Evolutionary conservation across 257 asterid species (phyloP).

Genomic region (Solanum arcanum): DNA sequence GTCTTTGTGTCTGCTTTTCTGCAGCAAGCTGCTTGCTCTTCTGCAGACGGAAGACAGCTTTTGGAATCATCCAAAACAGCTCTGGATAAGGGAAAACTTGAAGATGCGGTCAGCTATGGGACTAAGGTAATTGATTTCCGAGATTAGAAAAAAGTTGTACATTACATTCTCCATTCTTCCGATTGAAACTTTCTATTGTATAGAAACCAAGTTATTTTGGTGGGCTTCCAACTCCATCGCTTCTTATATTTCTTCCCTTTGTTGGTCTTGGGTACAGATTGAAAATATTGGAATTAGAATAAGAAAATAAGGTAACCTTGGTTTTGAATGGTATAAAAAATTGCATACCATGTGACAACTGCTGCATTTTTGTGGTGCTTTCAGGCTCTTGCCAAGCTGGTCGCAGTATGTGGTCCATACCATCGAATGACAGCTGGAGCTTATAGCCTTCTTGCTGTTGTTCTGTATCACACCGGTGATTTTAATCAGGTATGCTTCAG

Average conservation of each 20-base stretch:
- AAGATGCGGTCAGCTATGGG: slow-evolving; percentile 88
- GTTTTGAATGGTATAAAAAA: neutral
- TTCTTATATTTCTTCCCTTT: neutral
- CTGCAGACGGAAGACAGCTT: slow-evolving; percentile 90
- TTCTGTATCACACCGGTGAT: slow-evolving; percentile 97
- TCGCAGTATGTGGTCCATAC: slow-evolving; percentile 95
- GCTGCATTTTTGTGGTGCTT: slow-evolving; percentile 3
- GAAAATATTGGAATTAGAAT: neutral
- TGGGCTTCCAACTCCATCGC: neutral
- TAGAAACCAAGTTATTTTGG: neutral
- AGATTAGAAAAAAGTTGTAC: neutral
- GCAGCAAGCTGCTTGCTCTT: slow-evolving; percentile 93
- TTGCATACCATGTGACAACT: neutral
- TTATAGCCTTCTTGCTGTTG: slow-evolving; percentile 97
- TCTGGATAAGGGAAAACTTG: slow-evolving; percentile 95
- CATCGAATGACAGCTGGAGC: slow-evolving; percentile 96
- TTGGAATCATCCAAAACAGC: slow-evolving; percentile 96
- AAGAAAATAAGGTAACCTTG: neutral
- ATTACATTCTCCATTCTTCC: neutral
- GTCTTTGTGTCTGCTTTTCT: neutral
- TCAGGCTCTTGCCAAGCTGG: slow-evolving; percentile 94
- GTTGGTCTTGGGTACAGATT: neutral
- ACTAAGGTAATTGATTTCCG: slow-evolving; percentile 50
- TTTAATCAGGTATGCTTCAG: slow-evolving; percentile 66
- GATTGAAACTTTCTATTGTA: neutral